These are phyloP conservation scores for Betula pendula DNA, from an alignment of 306 rosid genomes.

Conservation along the genomic window DNA sequence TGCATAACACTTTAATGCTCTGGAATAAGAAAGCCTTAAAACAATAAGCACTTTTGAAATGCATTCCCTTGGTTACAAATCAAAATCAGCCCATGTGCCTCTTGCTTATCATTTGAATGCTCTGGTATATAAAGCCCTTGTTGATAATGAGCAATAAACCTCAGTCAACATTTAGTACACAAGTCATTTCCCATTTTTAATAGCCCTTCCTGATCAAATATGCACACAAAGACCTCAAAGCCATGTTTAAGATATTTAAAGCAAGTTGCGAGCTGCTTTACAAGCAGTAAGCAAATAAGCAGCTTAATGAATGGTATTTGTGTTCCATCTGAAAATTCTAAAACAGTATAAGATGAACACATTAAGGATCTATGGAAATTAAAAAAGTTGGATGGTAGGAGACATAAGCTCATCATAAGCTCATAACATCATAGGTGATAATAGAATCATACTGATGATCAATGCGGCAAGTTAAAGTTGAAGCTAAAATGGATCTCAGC, in stretches of 20 bases:
- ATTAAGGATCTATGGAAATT: background rate
- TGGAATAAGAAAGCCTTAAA: background rate
- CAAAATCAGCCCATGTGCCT: too few species aligned
- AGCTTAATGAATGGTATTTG: background rate
- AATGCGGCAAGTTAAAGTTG: constrained; percentile 86
- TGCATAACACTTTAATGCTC: background rate
- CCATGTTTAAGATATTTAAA: background rate
- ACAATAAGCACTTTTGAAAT: background rate
- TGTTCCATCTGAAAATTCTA: constrained; percentile 3
- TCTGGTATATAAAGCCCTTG: too few species aligned
- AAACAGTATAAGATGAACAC: background rate
- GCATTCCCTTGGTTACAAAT: background rate
- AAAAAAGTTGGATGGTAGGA: background rate
- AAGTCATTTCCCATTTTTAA: background rate
- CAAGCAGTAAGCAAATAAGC: background rate
- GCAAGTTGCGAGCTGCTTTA: background rate
- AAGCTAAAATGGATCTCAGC: constrained; percentile 73
- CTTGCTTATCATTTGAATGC: too few species aligned
- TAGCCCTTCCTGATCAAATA: background rate
- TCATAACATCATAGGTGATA: constrained; percentile 19
- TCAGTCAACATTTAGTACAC: too few species aligned
- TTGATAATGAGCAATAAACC: too few species aligned
- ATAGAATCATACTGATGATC: constrained; percentile 80
- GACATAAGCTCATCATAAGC: background rate
- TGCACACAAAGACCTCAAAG: background rate